phyloP scores from a whole-genome alignment of 2,329 filamentous ascomycete genomes.

The Aspergillus pseudoglaucus region DNA sequence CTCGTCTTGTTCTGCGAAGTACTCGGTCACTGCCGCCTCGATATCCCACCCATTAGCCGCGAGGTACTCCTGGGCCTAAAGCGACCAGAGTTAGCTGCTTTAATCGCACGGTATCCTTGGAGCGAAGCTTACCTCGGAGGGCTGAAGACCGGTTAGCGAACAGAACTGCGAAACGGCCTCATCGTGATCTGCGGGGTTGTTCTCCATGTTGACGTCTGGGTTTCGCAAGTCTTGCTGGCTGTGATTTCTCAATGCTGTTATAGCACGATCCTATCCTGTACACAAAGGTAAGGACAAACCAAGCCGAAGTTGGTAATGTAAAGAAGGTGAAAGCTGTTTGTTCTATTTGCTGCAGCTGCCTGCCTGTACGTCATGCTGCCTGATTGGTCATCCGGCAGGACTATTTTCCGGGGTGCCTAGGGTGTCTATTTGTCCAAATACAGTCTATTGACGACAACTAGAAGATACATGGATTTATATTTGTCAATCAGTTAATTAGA shows the following conservation, averaged over 20 bases:
- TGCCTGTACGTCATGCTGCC: conserved; percentile 31
- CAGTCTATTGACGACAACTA: neutral
- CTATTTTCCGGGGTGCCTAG: neutral
- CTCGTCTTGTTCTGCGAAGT: conserved; percentile 48
- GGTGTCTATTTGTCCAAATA: neutral
- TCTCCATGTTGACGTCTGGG: conserved; percentile 23
- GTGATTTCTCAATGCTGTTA: too few relatives aligned
- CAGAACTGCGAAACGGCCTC: conserved; percentile 48
- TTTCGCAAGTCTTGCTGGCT: neutral
- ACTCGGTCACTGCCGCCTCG: conserved; percentile 55
- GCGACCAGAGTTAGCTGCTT: conserved; percentile 1
- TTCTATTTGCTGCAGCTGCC: conserved; percentile 4
- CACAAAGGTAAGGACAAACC: neutral
- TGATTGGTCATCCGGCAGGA: conserved; percentile 31
- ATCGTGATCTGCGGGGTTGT: conserved; percentile 32
- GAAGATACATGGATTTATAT: neutral
- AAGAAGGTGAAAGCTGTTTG: neutral
- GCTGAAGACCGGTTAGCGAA: conserved; percentile 48
- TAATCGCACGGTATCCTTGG: too few relatives aligned
- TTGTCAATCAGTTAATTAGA: neutral
- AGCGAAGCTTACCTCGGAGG: conserved; percentile 40
- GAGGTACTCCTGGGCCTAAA: conserved; percentile 62
- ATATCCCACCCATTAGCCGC: conserved; percentile 61
- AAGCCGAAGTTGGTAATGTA: conserved; percentile 6
- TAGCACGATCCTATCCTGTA: too few relatives aligned